Percentiles rank a stretch among this genome's conserved stretches.
phyloP scores from a whole-genome alignment of 192 early-diverging fungal species.

The Haplosporangium gracile region DNA sequence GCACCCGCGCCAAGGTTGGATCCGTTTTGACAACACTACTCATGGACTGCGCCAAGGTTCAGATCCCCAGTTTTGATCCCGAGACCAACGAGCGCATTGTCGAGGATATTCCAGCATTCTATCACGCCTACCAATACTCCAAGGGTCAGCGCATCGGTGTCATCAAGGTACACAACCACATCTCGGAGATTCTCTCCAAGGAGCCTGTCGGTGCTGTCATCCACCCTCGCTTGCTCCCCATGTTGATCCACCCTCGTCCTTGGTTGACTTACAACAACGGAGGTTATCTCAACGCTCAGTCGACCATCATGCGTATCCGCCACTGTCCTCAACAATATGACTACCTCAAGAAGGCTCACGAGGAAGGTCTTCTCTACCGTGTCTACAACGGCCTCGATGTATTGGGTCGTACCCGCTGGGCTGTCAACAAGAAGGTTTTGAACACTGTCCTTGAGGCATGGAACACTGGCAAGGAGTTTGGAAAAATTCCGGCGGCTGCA shows the following conservation, averaged over 20 bases:
- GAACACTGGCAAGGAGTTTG: slow-evolving; percentile 85
- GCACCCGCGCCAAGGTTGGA: slow-evolving; percentile 70
- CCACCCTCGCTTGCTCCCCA: slow-evolving; percentile 87
- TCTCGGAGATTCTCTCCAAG: slow-evolving; percentile 76
- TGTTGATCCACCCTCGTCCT: slow-evolving; percentile 92
- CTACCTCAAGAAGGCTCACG: slow-evolving; percentile 85
- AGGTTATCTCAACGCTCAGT: slow-evolving; percentile 84
- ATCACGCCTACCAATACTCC: slow-evolving; percentile 72
- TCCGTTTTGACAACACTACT: slow-evolving; percentile 70
- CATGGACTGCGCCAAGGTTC: slow-evolving; percentile 79
- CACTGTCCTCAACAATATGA: slow-evolving; percentile 78
- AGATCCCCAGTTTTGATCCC: slow-evolving; percentile 68
- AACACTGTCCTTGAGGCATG: slow-evolving; percentile 86
- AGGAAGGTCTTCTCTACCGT: slow-evolving; percentile 73
- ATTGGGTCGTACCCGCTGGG: slow-evolving; percentile 90
- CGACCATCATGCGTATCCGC: slow-evolving; percentile 83
- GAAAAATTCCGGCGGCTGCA: slow-evolving; percentile 76
- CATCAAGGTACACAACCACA: slow-evolving; percentile 73
- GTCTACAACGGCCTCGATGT: slow-evolving; percentile 88
- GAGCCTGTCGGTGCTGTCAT: slow-evolving; percentile 71
- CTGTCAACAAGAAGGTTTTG: slow-evolving; percentile 87
- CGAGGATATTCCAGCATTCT: slow-evolving; percentile 83
- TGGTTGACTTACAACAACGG: slow-evolving; percentile 91
- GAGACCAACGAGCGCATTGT: slow-evolving; percentile 66
- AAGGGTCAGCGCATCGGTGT: slow-evolving; percentile 81